These are phyloP conservation scores for Rhizopus arrhizus DNA, from an alignment of 371 early-diverging fungal species.

Conservation along the genomic window DNA sequence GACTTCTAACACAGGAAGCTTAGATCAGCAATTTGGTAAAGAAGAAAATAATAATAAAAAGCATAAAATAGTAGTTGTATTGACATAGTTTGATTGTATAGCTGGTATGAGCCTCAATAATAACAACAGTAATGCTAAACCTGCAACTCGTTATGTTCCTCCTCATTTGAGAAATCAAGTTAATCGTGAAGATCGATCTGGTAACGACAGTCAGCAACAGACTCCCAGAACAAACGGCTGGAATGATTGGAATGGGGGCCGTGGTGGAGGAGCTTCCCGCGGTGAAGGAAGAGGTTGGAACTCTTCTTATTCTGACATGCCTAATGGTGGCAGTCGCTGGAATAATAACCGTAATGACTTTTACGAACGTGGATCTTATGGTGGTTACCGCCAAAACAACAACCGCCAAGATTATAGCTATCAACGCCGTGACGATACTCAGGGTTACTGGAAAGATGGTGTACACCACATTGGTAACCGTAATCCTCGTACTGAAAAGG, in stretches of 20 bases:
- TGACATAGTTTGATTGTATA: conserved; percentile 22
- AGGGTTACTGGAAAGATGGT: conserved; percentile 71
- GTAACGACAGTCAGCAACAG: conserved; percentile 7
- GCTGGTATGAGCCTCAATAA: conserved; percentile 69
- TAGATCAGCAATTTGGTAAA: conserved; percentile 71
- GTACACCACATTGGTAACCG: conserved; percentile 71
- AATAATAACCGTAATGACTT: conserved; percentile 23
- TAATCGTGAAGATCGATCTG: conserved; percentile 18
- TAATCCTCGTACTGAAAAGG: conserved; percentile 75
- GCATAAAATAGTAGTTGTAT: background rate
- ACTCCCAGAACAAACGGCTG: conserved; percentile 25
- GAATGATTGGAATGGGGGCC: conserved; percentile 33
- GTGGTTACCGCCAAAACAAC: conserved; percentile 29
- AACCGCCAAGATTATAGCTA: conserved; percentile 45
- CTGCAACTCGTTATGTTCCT: conserved; percentile 49
- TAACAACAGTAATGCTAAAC: conserved; percentile 27
- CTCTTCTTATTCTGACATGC: conserved; percentile 55
- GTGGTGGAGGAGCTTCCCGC: conserved; percentile 14
- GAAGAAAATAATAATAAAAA: conserved; percentile 22
- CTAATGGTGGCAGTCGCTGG: conserved; percentile 14
- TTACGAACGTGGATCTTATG: conserved; percentile 43
- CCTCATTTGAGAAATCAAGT: conserved; percentile 53
- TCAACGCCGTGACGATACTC: conserved; percentile 53
- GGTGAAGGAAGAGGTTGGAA: conserved; percentile 44
- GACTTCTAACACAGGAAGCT: conserved; percentile 57